Percentiles rank a stretch among this genome's conserved stretches.
Evolutionary conservation across 2,329 filamentous ascomycete genomes (phyloP).

Genomic region (Fusarium sp.): DNA sequence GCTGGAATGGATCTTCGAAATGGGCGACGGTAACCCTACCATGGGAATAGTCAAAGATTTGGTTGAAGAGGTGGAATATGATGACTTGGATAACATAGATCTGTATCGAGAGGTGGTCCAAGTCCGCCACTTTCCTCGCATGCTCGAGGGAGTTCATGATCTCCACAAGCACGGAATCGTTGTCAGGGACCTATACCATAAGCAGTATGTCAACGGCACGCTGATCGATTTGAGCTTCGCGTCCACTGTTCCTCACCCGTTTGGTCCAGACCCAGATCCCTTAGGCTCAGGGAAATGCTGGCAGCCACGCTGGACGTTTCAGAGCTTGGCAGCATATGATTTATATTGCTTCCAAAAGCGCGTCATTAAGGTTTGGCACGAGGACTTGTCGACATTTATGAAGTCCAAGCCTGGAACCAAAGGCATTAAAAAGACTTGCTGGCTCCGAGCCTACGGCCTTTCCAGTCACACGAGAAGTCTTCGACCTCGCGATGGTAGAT

Average conservation of each 20-base stretch:
- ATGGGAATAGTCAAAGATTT: slow-evolving; percentile 26
- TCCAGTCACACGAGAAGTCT: background rate
- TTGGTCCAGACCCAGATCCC: background rate
- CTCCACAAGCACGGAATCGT: slow-evolving; percentile 12
- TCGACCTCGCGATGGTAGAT: rapidly evolving
- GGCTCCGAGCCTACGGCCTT: background rate
- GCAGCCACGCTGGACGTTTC: slow-evolving; percentile 11
- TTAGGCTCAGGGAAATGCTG: background rate
- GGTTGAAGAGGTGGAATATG: background rate
- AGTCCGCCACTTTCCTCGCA: background rate
- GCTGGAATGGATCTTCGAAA: background rate
- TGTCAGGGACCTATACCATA: background rate
- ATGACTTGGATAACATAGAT: background rate
- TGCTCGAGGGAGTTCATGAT: slow-evolving; percentile 4
- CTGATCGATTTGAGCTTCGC: slow-evolving; percentile 12
- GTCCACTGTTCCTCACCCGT: slow-evolving; percentile 2
- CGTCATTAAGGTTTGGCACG: background rate
- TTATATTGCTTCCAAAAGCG: background rate
- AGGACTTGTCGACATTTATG: background rate
- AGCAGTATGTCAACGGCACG: slow-evolving; percentile 22
- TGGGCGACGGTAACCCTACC: rapidly evolving
- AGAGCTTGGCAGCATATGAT: slow-evolving; percentile 19
- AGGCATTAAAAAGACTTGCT: background rate
- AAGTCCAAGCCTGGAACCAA: background rate
- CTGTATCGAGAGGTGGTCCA: background rate